Base-by-base conservation (phyloP, 1,139 yeast genomes). In the Nadsonia starkeyi-henricii region DNA sequence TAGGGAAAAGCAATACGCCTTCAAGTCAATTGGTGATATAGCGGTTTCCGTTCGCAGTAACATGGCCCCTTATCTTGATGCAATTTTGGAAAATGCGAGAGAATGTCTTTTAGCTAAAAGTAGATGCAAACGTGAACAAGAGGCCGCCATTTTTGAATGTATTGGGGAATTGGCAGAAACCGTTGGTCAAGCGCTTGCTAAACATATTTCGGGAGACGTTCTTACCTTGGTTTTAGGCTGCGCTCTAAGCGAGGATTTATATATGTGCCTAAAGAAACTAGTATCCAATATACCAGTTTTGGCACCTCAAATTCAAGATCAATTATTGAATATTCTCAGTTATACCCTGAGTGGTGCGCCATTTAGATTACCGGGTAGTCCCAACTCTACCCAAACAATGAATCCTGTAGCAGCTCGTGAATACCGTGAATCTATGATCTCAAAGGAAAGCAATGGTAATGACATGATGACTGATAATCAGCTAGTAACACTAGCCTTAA, bases 131-230 rank as follows among this genome's bases (percentile, higher is more conserved):
- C 81, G 78, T 58, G 91, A 83, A 47, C 81, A 85, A 43, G 95
- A 86, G 56, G 83, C 88, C 0, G 89, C 96, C 0, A 79, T 91
- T 20, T 91, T 89, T 58, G 88, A 84, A 56, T 91, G 97, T 62
- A 75, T 91, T 47, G 86, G 94, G 0, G 84, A 85, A 66, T 69
- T 91, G 46, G 89, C 96, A 0, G 74, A 76, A 21, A 94, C 97
- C 0, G 88, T 89, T 13, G 97, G 96, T 0, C 95, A 96, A n/a
- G 95, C 96, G 1, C 70, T 91, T 48, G 84, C 96, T 0, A 89
- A 89, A 60, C 91, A 86, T 60, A 69, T 91, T 53, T 91, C 88
- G 55, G 74, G 82, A 54, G 95, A 86, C 58, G 75, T 89, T 21
- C 68, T 91, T 51, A 93, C 83, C 55, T 73, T 84, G 70, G 75